Evolutionary conservation across 1,139 yeast genomes (phyloP), one percentile per base, ranked within the genome.

Genomic region (Suhomyces kunorum): DNA sequence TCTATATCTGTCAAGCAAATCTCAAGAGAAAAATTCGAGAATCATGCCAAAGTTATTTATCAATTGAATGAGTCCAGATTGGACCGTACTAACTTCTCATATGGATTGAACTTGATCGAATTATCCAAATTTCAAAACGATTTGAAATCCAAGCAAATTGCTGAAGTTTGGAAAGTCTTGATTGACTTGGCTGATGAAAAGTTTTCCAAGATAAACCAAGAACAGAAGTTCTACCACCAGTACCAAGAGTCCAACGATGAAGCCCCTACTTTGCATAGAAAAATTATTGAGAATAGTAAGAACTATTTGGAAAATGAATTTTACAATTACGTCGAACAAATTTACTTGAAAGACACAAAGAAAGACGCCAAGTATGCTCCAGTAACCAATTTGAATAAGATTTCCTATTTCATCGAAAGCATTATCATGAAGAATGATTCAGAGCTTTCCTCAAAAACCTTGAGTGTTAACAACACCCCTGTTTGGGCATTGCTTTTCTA

Each of bases 401-500:
- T 87, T 35, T 74, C 77, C 40, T 81, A 84, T 26, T 87, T 83
- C 53, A 76, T 83, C 55, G 71, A 83, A 54, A 72, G 76, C 39
- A 57, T 72, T n/a, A 59, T 71, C 36, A 68, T 73, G 40, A 64
- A 61, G 39, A 68, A 66, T 42, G 66, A 67, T 40, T 54, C 64
- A 19, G 63, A 66, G 12, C 55, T 63, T 32, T 42, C 53, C 31
- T 61, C 60, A 18, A 64, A 63, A 39, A 71, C 76, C 1, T 57
- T 71, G 38, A 59, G 55, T 43, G 81, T 88, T 18, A 90, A 92
- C 61, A 90, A 90, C 9, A 71, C 79, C 1, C 98, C 98, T 4
- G 78, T 92, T 15, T 92, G 98, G 98, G 96, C 96, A 0, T 67
- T 89, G 38, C 66, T 92, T 5, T 94, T 85, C 58, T 90, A 87